Evolutionary conservation across 768 basidiomycete genomes (phyloP), one percentile per base, ranked within the genome.

Genomic region (Rhizopogon salebrosus): DNA sequence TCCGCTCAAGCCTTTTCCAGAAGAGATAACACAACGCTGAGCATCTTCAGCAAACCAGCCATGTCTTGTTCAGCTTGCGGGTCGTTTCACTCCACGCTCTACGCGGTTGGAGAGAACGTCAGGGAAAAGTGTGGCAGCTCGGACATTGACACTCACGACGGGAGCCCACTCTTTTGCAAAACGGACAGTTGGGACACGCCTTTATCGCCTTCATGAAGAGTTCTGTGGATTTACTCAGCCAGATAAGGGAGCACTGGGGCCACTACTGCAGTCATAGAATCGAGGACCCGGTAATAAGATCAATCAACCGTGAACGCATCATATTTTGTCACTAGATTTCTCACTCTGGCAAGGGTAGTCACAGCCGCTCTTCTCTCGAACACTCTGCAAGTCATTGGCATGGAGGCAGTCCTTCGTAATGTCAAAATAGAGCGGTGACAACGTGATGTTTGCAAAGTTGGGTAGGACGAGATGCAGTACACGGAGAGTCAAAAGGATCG

Each of bases 401-500:
- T 99, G 98, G 9, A 99, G 71, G 41, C 79, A 78, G 66, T 98
- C 95, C 66, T 97, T 97, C 31, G 84, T 89, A 45, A 90, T 84
- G 62, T 95, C 93, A 57, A 98, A 91, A 69, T 98, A 98, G 29
- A 95, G 71, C 0, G 92, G 85, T 0, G 95, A 98, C 20, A 98
- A 76, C 0, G 88, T 90, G 54, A 84, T 77, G 61, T 92, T 92
- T 26, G 84, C 80, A 58, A 97, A 98, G 57, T 85, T 81, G 36
- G 78, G 80, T 11, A 95, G 67, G 8, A 89, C 72, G 14, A 85
- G 84, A 64, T 92, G 89, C 6, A 91, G 77, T 54, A 87, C 70
- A 57, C 91, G 81, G 26, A 89, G 57, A 38, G 74, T 56, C 11
- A 82, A 64, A 18, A 84, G 71, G 31, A 69, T 72, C 41, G 80